Evolutionary conservation across 192 early-diverging fungal species (phyloP), one percentile per base, ranked within the genome.

Genomic region (Kickxella alabastrina): DNA sequence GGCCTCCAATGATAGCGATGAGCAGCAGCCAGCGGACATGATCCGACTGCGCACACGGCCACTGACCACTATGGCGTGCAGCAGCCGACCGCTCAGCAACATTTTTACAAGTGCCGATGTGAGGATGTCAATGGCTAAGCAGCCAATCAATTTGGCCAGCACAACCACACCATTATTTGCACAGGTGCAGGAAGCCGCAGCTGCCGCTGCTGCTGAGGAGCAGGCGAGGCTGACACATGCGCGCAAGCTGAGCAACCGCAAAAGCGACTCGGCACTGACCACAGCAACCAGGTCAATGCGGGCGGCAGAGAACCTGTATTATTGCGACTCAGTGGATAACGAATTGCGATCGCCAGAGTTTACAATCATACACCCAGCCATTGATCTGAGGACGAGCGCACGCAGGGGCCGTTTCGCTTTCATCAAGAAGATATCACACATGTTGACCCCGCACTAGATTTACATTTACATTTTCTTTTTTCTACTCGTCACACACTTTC

Each of bases 251-350:
- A 75, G 64, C 52, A 67, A 56, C 48, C 50, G 71, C 18, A 65
- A 65, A 26, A 75, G 71, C 50, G 71, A 75, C 59, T 63, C 64
- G 29, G 71, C 71, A 19, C 56, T 75, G 43, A 75, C 71, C 10
- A 67, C 64, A 3, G 63, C 63, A 1, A 63, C 64, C 1, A 34
- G 71, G 23, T 75, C 71, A n/a, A 62, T 65, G 63, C 54, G 49
- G 2, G 52, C 48, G 2, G 52, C 43, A 2, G 60, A 57, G 27
- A 31, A 55, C 27, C 8, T 38, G 45, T 43, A 34, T 19, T 58
- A 50, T 51, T 32, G 53, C 10, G 65, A 75, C 45, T 75, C 71
- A 36, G 64, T 38, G 10, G 69, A 57, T 40, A 46, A 67, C 13
- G 54, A 54, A 36, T 29, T 67, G 45, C 44, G 59, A 32, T 75